Evolutionary conservation across 106 monocot species (phyloP), one percentile per base, ranked within the genome.

Genomic region (Acorus gramineus): DNA sequence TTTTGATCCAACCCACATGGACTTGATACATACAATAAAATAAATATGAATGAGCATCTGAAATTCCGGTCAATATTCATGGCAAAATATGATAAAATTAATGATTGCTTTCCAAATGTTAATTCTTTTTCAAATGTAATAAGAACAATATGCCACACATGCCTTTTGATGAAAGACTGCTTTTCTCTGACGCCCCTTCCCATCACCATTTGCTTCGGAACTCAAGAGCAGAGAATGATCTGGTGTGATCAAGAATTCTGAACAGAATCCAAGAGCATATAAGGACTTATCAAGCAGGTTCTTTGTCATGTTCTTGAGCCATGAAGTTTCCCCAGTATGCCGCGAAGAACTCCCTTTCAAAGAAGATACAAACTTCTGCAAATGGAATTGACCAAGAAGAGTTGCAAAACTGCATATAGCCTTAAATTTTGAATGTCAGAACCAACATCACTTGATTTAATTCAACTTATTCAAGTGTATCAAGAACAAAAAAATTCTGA

Each of bases 161-260:
- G 70, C 98, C 88, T 98, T 85, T 45, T 88, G 91, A 11, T 79
- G 77, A 60, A 90, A 85, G 28, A 85, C 67, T 57, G 83, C 91
- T 79, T 98, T 98, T 52, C 77, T 67, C 63, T 91, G 82, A 53
- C 71, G 66, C 4, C 70, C 73, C 54, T 78, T 81, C 64, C 70
- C 75, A 49, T 75, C 65, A 66, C 89, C 60, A 42, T 83, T 88
- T 8, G 73, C 49, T 60, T 98, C 98, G 55, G 28, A 28, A 28
- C 28, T 28, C 28, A 92, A 0, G 9, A 88, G 73, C 14, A 92
- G 43, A 55, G 83, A 86, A 45, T 85, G 75, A 51, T 75, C 69
- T 5, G 82, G 87, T 49, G 79, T 73, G 14, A 85, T 50, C n/a
- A 81, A 74, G 46, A 83, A 53, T 62, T 98, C 98, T 5, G 88